phyloP scores from a whole-genome alignment of 164 flowering plant genomes.

The Nymphaea colorata region DNA sequence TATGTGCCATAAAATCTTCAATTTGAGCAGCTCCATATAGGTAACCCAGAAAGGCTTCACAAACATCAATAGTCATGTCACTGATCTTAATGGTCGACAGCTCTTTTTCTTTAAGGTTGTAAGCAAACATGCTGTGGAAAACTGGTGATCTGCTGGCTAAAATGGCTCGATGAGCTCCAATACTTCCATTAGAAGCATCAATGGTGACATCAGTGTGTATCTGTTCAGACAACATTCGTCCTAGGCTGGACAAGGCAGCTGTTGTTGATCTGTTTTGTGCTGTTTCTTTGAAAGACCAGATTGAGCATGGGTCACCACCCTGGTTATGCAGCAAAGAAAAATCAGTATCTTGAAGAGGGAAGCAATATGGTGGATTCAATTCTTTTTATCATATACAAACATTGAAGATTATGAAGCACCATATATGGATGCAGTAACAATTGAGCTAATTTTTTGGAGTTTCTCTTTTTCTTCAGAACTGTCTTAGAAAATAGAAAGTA shows the following conservation, averaged over 20 bases:
- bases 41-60: slow-evolving; percentile 64
- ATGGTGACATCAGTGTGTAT: slow-evolving; percentile 80
- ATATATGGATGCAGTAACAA: too few relatives aligned
- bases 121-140: slow-evolving; percentile 84
- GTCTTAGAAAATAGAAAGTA: too few relatives aligned
- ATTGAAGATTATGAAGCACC: too few relatives aligned
- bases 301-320: slow-evolving; percentile 73
- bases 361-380: too few relatives aligned
- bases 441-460: too few relatives aligned
- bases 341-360: too few relatives aligned
- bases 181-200: slow-evolving; percentile 63
- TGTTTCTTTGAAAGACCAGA: slow-evolving; percentile 49
- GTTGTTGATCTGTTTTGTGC: slow-evolving; percentile 26
- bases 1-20: slow-evolving; percentile 56
- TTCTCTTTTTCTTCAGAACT: too few relatives aligned
- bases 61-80: slow-evolving; percentile 76
- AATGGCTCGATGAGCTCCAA: slow-evolving; percentile 75
- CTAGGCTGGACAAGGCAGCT: slow-evolving; percentile 45
- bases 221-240: slow-evolving; percentile 70
- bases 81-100: slow-evolving; percentile 62
- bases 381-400: too few relatives aligned
- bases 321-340: slow-evolving; percentile 10
- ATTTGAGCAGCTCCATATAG: slow-evolving; percentile 61
- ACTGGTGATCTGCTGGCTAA: slow-evolving; percentile 84
- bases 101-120: slow-evolving; percentile 82